phyloP scores from a whole-genome alignment of 331 rosid species.

The Spiraea crenata region DNA sequence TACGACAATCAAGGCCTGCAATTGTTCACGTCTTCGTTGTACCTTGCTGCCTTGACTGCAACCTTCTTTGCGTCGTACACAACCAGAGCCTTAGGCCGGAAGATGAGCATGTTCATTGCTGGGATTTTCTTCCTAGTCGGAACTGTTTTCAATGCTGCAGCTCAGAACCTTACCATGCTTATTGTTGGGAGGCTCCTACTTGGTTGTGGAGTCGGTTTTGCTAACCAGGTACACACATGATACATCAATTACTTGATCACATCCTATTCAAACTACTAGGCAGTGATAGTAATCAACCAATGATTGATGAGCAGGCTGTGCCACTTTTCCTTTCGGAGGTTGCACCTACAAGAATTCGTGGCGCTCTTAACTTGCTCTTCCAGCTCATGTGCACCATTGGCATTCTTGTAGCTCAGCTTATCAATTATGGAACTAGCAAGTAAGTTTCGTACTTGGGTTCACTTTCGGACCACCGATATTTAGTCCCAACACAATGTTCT shows the following conservation, averaged over 20 bases:
- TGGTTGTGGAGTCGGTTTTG: constrained; percentile 80
- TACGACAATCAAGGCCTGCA: constrained; percentile 63
- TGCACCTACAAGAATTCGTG: constrained; percentile 36
- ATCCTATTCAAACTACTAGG: too few species aligned
- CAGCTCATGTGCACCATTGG: constrained; percentile 37
- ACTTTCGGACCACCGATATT: not conserved
- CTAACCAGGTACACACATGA: constrained; percentile 48
- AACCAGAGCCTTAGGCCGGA: constrained; percentile 52
- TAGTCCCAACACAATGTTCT: not conserved
- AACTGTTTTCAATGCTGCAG: constrained; percentile 42
- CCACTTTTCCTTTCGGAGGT: constrained; percentile 42
- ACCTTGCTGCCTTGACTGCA: constrained; percentile 66
- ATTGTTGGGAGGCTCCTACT: constrained; percentile 57
- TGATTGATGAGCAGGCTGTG: constrained; percentile 24
- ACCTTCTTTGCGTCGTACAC: constrained; percentile 47
- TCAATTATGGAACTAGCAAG: constrained; percentile 29
- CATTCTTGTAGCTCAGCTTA: constrained; percentile 29
- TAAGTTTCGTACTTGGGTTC: constrained; percentile 11
- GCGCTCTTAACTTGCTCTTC: constrained; percentile 34
- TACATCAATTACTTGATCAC: too few species aligned
- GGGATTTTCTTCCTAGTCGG: constrained; percentile 59
- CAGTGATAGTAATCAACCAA: too few species aligned
- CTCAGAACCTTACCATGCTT: constrained; percentile 30
- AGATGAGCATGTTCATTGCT: constrained; percentile 52
- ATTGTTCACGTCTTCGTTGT: constrained; percentile 75